phyloP scores from a whole-genome alignment of 331 rosid genomes.

The Acacia concinna region DNA sequence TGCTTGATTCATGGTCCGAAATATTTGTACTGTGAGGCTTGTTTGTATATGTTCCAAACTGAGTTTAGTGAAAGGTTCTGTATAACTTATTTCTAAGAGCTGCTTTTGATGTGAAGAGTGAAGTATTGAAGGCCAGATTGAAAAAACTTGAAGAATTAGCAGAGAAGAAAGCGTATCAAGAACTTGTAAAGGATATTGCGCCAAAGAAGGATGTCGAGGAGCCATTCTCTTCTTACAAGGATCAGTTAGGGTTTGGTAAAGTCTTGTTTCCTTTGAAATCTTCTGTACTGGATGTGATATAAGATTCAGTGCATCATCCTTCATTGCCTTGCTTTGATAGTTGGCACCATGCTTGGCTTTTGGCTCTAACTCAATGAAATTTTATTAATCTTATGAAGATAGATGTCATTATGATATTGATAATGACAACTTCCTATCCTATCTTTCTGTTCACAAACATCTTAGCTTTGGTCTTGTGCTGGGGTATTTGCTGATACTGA shows the following conservation, averaged over 20 bases:
- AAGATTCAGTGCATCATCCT: not conserved
- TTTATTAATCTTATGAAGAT: not conserved
- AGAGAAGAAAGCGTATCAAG: conserved; percentile 84
- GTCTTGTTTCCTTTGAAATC: conserved; percentile 12
- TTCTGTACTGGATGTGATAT: not conserved
- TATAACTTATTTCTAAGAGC: not conserved
- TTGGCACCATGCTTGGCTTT: not conserved
- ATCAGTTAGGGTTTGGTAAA: conserved; percentile 80
- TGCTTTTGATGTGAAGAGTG: conserved; percentile 51
- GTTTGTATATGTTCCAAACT: not conserved
- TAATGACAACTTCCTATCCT: not conserved
- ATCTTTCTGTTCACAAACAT: not conserved
- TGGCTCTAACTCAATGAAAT: not conserved
- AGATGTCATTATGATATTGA: not conserved
- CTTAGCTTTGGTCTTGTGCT: not conserved
- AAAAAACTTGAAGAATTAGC: conserved; percentile 64
- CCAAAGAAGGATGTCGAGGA: conserved; percentile 50
- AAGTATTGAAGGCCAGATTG: conserved; percentile 79
- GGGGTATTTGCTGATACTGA: not conserved
- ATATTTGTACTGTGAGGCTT: not conserved
- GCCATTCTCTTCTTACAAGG: conserved; percentile 95
- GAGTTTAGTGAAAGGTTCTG: conserved; percentile 3
- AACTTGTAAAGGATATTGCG: conserved; percentile 81
- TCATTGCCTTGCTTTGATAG: not conserved
- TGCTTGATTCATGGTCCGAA: not conserved